A percentile compares a stretch with the other conserved stretches of the same genome.
phyloP scores from a whole-genome alignment of 2,329 filamentous ascomycete genomes.

The Fusarium beomiforme region DNA sequence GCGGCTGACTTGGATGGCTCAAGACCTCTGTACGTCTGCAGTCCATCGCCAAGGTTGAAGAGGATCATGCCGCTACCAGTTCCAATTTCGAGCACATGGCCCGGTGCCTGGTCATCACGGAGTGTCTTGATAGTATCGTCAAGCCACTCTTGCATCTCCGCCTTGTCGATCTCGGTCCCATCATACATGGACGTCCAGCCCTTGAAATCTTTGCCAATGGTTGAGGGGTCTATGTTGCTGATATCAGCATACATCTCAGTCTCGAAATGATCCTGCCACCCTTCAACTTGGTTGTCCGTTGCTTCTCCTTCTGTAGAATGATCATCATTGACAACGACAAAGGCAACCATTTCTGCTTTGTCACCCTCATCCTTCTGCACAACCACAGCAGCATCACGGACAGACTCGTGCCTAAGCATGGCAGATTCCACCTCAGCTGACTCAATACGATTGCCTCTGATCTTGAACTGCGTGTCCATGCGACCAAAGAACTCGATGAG shows the following conservation, averaged over 20 bases:
- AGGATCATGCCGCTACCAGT: constrained; percentile 47
- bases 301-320: not conserved
- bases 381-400: not conserved
- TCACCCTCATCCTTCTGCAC: not conserved
- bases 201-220: not conserved
- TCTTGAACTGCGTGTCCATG: not conserved
- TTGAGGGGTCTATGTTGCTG: not conserved
- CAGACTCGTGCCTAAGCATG: not conserved
- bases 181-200: not conserved
- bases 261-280: not conserved
- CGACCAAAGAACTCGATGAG: constrained; percentile 23
- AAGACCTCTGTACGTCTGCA: constrained; percentile 43
- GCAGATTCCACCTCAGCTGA: not conserved
- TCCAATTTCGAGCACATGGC: constrained; percentile 44
- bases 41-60: constrained; percentile 38
- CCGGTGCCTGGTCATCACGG: constrained; percentile 2
- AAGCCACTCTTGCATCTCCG: constrained; percentile 46
- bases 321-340: not conserved
- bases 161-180: not conserved
- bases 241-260: not conserved
- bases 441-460: not conserved
- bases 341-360: not conserved
- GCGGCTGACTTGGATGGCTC: constrained; percentile 40
- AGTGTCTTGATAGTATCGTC: constrained; percentile 43
- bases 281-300: not conserved